Percentiles rank a stretch among this genome's conserved stretches.
phyloP scores from a whole-genome alignment of 2,329 filamentous ascomycete species.

The Aspergillus fischeri region DNA sequence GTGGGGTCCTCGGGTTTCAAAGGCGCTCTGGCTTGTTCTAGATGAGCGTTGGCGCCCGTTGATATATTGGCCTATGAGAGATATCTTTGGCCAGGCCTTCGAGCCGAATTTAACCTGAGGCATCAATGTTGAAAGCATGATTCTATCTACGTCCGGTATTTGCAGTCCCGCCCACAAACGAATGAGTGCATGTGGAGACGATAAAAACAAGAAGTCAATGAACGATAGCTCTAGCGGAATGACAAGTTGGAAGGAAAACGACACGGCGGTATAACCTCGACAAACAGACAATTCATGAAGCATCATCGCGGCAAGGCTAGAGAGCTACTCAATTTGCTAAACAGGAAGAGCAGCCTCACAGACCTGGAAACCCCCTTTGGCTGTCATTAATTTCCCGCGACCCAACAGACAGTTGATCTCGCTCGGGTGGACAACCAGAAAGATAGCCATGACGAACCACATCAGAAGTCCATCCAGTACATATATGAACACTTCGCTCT shows the following conservation, averaged over 20 bases:
- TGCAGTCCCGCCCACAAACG: neutral
- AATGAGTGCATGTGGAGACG: neutral
- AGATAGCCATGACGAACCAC: slow-evolving; percentile 21
- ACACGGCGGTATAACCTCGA: neutral
- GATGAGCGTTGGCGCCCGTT: slow-evolving; percentile 30
- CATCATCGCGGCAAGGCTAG: neutral
- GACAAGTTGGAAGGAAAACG: too few relatives aligned
- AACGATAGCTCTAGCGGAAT: neutral
- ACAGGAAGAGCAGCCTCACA: slow-evolving; percentile 9
- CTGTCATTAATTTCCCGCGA: slow-evolving; percentile 12
- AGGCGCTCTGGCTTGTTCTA: slow-evolving; percentile 48
- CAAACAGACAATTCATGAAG: neutral
- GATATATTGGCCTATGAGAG: slow-evolving; percentile 28
- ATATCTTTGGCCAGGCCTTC: slow-evolving; percentile 25
- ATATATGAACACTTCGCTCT: slow-evolving; percentile 27
- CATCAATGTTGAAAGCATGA: neutral
- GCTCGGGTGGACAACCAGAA: slow-evolving; percentile 22
- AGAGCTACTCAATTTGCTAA: neutral
- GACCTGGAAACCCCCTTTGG: slow-evolving; percentile 14
- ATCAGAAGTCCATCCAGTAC: slow-evolving; percentile 29
- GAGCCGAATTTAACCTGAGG: slow-evolving; percentile 6
- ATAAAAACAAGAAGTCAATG: neutral
- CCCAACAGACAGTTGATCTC: slow-evolving; percentile 21
- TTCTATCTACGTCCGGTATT: neutral
- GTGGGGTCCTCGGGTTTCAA: slow-evolving; percentile 62